Conservation (phyloP, 2,329 filamentous ascomycete genomes). For the Clonostachys solani region DNA sequence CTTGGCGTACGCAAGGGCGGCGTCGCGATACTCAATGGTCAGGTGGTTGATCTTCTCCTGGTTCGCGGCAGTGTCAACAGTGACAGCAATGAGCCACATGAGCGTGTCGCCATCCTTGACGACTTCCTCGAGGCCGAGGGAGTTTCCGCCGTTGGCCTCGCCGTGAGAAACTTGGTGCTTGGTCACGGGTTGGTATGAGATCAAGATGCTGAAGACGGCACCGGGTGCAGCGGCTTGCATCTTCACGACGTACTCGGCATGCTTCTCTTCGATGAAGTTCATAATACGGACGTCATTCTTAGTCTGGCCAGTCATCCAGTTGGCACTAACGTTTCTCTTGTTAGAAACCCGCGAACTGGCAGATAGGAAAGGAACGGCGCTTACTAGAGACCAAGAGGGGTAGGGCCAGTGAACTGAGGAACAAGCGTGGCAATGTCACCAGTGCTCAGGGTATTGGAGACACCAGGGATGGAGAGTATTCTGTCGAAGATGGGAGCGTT, state of each 20-base stretch:
- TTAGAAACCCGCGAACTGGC: neutral
- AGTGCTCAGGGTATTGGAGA: slow-evolving; percentile 12
- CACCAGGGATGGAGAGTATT: slow-evolving; percentile 10
- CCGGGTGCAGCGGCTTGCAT: slow-evolving; percentile 17
- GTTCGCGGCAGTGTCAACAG: slow-evolving; percentile 28
- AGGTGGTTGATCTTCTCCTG: slow-evolving; percentile 22
- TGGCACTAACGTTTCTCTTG: slow-evolving; percentile 5
- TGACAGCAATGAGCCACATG: slow-evolving; percentile 30
- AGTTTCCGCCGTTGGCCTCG: slow-evolving; percentile 17
- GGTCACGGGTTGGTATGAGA: slow-evolving; percentile 25
- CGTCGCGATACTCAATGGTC: slow-evolving; percentile 13
- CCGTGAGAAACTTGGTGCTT: slow-evolving; percentile 15
- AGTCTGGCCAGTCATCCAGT: slow-evolving; percentile 24
- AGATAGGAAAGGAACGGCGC: slow-evolving; percentile 2
- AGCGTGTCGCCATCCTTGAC: slow-evolving; percentile 24
- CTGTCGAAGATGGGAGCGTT: slow-evolving; percentile 14
- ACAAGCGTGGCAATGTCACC: slow-evolving; percentile 18
- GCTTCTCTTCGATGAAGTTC: slow-evolving; percentile 19
- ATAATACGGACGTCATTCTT: slow-evolving; percentile 19
- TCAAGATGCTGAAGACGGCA: slow-evolving; percentile 14
- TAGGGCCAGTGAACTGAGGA: slow-evolving; percentile 21
- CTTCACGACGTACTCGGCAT: slow-evolving; percentile 15
- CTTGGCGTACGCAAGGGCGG: slow-evolving; percentile 15
- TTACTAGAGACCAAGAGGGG: slow-evolving; percentile 17
- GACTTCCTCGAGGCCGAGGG: slow-evolving; percentile 21